Evolutionary conservation across 257 asterid species (phyloP).

Genomic region (Fraxinus anomala): DNA sequence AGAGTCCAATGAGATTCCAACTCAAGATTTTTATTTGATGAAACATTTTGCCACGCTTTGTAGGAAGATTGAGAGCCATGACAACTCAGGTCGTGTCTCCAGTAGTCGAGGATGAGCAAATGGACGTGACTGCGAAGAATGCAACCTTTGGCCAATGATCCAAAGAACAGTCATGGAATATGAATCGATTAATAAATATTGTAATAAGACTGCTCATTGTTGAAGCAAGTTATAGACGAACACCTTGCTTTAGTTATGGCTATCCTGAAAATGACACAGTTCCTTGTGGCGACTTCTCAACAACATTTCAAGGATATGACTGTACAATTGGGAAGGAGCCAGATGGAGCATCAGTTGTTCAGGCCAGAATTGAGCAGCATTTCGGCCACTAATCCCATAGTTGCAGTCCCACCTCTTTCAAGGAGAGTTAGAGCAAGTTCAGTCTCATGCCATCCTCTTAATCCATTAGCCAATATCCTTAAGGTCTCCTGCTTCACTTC

Average conservation of each 20-base stretch:
- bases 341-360: background rate
- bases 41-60: too few species aligned
- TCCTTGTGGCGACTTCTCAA: background rate
- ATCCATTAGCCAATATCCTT: constrained; percentile 16
- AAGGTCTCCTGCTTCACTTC: constrained; percentile 24
- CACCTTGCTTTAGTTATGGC: background rate
- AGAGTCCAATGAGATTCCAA: background rate
- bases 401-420: constrained; percentile 23
- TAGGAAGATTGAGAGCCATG: background rate
- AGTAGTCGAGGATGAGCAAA: background rate
- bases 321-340: background rate
- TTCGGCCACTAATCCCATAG: constrained; percentile 26
- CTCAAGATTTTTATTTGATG: background rate
- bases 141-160: background rate
- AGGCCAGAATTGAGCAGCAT: constrained; percentile 11
- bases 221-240: background rate
- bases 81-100: background rate
- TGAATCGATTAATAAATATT: background rate
- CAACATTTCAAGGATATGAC: background rate
- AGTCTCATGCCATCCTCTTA: constrained; percentile 22
- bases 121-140: background rate
- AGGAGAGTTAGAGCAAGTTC: constrained; percentile 25
- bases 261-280: background rate
- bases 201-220: background rate
- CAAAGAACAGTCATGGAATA: too few species aligned